A percentile compares a stretch with the other conserved stretches of the same genome.
These are phyloP conservation scores for Exophiala lecanii-corni DNA, from an alignment of 2,329 filamentous ascomycete genomes.

Conservation along the genomic window DNA sequence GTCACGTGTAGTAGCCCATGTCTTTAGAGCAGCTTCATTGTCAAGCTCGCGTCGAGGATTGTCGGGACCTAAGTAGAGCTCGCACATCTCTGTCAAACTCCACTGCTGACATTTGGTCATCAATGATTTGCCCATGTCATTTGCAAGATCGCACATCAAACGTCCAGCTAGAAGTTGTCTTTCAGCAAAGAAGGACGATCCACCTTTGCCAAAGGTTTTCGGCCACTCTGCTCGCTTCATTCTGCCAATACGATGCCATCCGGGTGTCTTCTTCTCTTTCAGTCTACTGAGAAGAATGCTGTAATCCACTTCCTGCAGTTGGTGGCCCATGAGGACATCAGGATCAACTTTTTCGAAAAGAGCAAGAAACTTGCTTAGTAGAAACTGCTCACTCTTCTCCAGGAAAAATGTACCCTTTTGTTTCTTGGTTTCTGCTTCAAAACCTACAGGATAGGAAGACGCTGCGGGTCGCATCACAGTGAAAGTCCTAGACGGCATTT, in stretches of 20 bases:
- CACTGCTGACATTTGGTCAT: conserved; percentile 98
- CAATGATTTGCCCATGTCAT: conserved; percentile 93
- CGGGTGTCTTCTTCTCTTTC: conserved; percentile 82
- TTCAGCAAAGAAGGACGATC: conserved; percentile 88
- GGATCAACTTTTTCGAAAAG: conserved; percentile 84
- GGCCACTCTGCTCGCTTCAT: conserved; percentile 84
- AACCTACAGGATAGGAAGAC: conserved; percentile 74
- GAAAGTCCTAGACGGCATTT: conserved; percentile 83
- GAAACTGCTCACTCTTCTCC: conserved; percentile 76
- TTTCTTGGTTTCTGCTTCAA: conserved; percentile 58
- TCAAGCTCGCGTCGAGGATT: conserved; percentile 78
- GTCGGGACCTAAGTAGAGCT: conserved; percentile 71
- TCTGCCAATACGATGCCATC: conserved; percentile 90
- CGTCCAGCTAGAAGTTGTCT: conserved; percentile 84
- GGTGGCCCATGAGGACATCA: conserved; percentile 88
- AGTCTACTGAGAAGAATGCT: conserved; percentile 83
- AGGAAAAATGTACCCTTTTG: conserved; percentile 73
- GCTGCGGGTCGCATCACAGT: conserved; percentile 82
- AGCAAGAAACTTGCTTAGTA: conserved; percentile 83
- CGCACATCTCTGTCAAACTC: conserved; percentile 97
- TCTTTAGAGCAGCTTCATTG: conserved; percentile 78
- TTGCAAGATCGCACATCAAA: conserved; percentile 86
- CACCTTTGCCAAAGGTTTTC: conserved; percentile 74
- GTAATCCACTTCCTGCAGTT: conserved; percentile 96
- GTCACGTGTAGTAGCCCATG: conserved; percentile 76